Evolutionary conservation across 352 stramenopile species (phyloP), one percentile per base, ranked within the genome.

Genomic region (Pythium brachiatum): DNA sequence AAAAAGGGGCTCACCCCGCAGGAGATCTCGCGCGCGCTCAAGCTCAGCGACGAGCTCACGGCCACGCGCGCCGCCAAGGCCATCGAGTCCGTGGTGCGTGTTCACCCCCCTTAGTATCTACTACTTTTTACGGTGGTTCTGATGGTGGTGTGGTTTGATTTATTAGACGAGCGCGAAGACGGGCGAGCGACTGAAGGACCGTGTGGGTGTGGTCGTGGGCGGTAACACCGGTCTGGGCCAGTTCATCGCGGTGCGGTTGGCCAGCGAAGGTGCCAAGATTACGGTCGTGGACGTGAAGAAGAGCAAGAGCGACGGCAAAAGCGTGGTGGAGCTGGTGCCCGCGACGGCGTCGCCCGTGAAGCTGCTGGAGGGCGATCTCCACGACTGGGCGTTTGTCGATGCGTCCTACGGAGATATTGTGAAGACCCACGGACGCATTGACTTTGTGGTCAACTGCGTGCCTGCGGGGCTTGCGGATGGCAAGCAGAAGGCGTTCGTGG

Each of bases 371-470:
- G 78, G 78, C 26, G 76, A 85, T 27, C 66, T 88, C 51, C 69
- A 86, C 34, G 63, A 60, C 55, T 85, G 75, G 66, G 63, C 61
- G 36, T 88, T 90, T 50, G 27, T 89, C 7, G 76, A 89, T 46
- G 57, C 43, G 9, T 71, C 77, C 25, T 88, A 81, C 60, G 32
- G 64, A 3, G 60, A 57, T 1, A 64, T 86, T 26, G 74, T 71
- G 23, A 78, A 78, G 51, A 46, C 76, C 36, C 77, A 83, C 57
- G 74, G 69, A 51, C 81, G 81, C 54, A 78, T 89, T 25, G 81
- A 89, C 67, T 90, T 90, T 72, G 78, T 89, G 16, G 78, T 89
- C 57, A 89, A 90, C 66, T 90, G 79, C 52, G 62, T 89, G 12
- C 74, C 78, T 0, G 46, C 68, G 1, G 72, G 69, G 5, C 66